phyloP scores from a whole-genome alignment of 2,329 filamentous ascomycete species.

The Gliomastix tumulicola region DNA sequence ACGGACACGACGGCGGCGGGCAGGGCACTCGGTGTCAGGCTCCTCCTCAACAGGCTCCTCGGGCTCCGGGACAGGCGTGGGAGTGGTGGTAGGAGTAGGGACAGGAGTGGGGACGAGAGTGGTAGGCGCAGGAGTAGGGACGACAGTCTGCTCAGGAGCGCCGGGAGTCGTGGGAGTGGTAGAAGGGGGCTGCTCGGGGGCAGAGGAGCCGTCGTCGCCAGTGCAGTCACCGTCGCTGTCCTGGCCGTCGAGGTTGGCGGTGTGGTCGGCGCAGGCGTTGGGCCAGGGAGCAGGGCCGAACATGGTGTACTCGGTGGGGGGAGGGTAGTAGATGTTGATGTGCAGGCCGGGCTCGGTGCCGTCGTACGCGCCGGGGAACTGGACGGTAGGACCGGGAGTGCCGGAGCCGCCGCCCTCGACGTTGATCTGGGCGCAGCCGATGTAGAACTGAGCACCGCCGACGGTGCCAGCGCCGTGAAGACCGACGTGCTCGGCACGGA shows the following conservation, averaged over 20 bases:
- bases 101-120: no score
- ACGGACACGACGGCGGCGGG: no score
- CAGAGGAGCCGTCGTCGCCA: conserved; percentile 1
- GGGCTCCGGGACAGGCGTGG: no score
- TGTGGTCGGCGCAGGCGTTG: conserved; percentile 19
- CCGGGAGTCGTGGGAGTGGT: no score
- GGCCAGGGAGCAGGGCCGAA: conserved; percentile 19
- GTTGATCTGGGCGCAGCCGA: conserved; percentile 12
- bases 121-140: no score
- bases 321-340: conserved; percentile 19
- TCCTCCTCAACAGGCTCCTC: no score
- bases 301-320: conserved; percentile 14
- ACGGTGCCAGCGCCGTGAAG: conserved; percentile 18
- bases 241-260: conserved; percentile 16
- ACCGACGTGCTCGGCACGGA: conserved; percentile 21
- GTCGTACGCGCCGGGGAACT: conserved; percentile 18
- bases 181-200: not conserved
- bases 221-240: conserved; percentile 21
- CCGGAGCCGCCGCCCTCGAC: conserved; percentile 10
- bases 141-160: no score
- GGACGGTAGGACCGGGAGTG: conserved; percentile 13
- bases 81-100: no score
- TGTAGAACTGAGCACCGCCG: conserved; percentile 23
- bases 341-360: conserved; percentile 17
- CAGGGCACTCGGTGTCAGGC: no score